Base-by-base conservation (phyloP, 768 basidiomycete genomes). In the Cyclocybe cylindracea region DNA sequence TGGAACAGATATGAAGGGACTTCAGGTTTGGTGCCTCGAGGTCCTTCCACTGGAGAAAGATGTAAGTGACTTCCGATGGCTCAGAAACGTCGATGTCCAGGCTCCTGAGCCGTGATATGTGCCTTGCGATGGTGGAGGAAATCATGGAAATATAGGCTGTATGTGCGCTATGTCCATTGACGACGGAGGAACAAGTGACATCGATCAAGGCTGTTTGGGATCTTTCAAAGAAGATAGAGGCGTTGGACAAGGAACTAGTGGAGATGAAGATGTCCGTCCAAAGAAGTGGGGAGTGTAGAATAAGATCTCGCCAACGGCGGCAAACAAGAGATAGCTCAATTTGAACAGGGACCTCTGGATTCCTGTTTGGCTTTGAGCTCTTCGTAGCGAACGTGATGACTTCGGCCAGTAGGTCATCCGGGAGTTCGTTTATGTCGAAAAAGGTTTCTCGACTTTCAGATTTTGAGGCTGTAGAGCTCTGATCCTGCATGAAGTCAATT, bases 181-280 rank as follows among this genome's bases (percentile, higher is more conserved):
- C 46, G 46, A 46, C 18, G 54, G 9, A 8, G 47, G 32, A 41
- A 50, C 52, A 14, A 62, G 39, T 18, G 38, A 69, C 45, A 18
- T 68, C 53, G 24, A 67, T 39, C 2, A 58, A 53, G 9, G 59
- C 60, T 2, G 57, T 46, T 39, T 49, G 46, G 0, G 71, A 73
- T 31, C 66, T 61, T 31, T 65, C 59, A 33, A 73, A 55, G 57
- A 62, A 69, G n/a, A 56, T 44, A 5, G 50, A 50, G 34, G 40
- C 37, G 13, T 55, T 31, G 24, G 63, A 50, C 4, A 55, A 35
- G 9, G 39, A 29, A 18, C 41, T 18, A 19, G 36, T 38, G 14
- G 59, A 48, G 13, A 69, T 31, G 8, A 49, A 34, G 34, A 70
- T 65, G 6, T 42, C 44, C 2, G 56, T 58, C 73, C 73, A 75